Evolutionary conservation across 2,329 filamentous ascomycete genomes (phyloP).

Genomic region (Chrysoporthe austroafricana): DNA sequence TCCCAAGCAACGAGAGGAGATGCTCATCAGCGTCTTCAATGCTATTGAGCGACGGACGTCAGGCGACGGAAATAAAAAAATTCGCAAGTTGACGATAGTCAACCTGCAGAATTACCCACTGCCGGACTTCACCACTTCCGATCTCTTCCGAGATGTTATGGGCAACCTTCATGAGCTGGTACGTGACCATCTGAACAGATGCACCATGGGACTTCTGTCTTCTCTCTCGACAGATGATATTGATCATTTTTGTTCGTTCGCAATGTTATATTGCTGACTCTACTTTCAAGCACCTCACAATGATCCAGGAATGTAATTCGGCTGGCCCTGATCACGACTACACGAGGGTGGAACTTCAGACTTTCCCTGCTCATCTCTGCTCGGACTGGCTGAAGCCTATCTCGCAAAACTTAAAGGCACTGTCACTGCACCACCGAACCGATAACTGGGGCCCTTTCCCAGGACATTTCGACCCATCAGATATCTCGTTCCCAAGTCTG

Average conservation of each 20-base stretch:
- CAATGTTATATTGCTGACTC: neutral
- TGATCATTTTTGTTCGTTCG: too few relatives aligned
- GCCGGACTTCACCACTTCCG: slow-evolving; percentile 15
- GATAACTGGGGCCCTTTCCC: slow-evolving; percentile 23
- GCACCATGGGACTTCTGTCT: neutral
- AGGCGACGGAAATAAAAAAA: neutral
- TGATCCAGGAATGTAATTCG: slow-evolving; percentile 4
- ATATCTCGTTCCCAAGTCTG: slow-evolving; percentile 20
- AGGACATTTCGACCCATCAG: slow-evolving; percentile 14
- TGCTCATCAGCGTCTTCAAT: slow-evolving; percentile 12
- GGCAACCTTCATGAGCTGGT: slow-evolving; percentile 16
- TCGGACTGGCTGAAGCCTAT: slow-evolving; percentile 18
- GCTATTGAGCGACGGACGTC: slow-evolving; percentile 13
- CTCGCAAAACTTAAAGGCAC: slow-evolving; percentile 17
- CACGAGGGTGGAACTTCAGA: slow-evolving; percentile 16
- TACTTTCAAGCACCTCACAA: neutral
- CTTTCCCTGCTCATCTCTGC: slow-evolving; percentile 15
- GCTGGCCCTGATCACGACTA: slow-evolving; percentile 14
- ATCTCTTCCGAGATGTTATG: slow-evolving; percentile 18
- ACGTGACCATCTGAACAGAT: neutral
- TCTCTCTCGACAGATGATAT: neutral
- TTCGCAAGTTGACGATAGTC: slow-evolving; percentile 17
- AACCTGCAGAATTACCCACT: slow-evolving; percentile 17
- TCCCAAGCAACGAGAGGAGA: neutral
- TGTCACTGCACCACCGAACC: slow-evolving; percentile 10